Conservation (phyloP, 129 eudicot genomes). For the Pulicaria dysenterica region DNA sequence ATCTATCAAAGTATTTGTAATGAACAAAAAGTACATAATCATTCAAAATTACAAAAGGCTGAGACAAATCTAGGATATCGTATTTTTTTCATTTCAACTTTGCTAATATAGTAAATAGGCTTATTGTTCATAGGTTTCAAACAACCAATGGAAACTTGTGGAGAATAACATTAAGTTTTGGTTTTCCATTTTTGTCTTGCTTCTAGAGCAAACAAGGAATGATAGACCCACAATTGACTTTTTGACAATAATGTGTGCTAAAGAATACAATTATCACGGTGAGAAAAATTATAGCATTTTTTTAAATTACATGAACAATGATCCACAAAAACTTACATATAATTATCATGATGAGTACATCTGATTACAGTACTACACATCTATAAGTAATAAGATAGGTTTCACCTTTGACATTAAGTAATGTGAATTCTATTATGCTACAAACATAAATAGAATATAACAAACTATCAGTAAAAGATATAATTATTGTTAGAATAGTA, state of each 20-base stretch:
- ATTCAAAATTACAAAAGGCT: neutral
- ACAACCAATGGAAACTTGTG: neutral
- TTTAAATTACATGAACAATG: neutral
- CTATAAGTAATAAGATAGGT: slow-evolving; percentile 1
- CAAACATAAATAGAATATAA: slow-evolving; percentile 11
- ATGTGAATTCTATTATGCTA: neutral
- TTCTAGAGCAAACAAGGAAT: neutral
- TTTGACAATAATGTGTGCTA: too few species aligned
- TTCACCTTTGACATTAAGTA: neutral
- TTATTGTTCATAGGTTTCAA: neutral
- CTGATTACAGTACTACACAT: neutral
- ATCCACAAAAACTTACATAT: neutral
- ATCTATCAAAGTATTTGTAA: slow-evolving; percentile 5
- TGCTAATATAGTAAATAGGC: neutral
- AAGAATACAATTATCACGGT: too few species aligned
- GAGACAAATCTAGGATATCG: neutral
- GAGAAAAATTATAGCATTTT: neutral
- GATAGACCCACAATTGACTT: too few species aligned
- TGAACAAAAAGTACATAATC: neutral
- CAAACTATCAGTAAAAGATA: slow-evolving; percentile 19
- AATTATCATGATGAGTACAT: neutral
- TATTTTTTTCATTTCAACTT: neutral
- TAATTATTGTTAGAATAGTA: too few species aligned
- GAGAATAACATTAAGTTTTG: neutral
- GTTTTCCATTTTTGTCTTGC: neutral